These are phyloP conservation scores for Pulveroboletus frians DNA, from an alignment of 768 basidiomycete species.

Conservation along the genomic window DNA sequence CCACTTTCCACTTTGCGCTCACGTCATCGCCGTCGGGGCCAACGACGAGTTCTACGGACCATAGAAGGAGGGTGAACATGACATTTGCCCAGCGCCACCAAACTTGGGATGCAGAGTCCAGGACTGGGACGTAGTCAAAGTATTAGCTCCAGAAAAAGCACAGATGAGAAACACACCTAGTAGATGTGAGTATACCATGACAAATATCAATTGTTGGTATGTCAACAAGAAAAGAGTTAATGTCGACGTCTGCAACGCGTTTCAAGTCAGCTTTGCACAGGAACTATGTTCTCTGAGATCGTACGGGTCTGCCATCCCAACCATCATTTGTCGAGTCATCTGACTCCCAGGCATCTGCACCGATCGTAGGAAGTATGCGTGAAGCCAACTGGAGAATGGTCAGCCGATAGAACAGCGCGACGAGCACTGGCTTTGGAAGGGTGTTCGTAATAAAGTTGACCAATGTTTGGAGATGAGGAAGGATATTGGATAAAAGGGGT, in stretches of 20 bases:
- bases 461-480: conserved; percentile 75
- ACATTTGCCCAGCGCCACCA: conserved; percentile 95
- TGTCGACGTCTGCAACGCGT: conserved; percentile 56
- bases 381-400: conserved; percentile 77
- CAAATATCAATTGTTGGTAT: conserved; percentile 79
- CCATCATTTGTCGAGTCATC: conserved; percentile 57
- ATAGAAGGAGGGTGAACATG: conserved; percentile 77
- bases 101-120: conserved; percentile 85
- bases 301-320: conserved; percentile 71
- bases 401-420: conserved; percentile 77
- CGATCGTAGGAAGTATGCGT: conserved; percentile 78
- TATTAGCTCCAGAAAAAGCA: conserved; percentile 1
- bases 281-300: background rate
- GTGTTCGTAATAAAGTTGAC: conserved; percentile 81
- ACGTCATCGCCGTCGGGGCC: conserved; percentile 67
- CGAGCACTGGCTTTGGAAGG: conserved; percentile 76
- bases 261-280: conserved; percentile 6
- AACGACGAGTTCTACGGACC: conserved; percentile 78
- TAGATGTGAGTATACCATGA: conserved; percentile 83
- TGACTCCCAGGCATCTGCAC: conserved; percentile 72
- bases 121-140: conserved; percentile 41
- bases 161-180: conserved; percentile 49
- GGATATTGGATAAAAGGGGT: conserved; percentile 71
- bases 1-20: conserved; percentile 75
- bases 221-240: conserved; percentile 71